Evolutionary conservation across 441 rosid genomes (phyloP).

Genomic region (Aquilaria agallochum): DNA sequence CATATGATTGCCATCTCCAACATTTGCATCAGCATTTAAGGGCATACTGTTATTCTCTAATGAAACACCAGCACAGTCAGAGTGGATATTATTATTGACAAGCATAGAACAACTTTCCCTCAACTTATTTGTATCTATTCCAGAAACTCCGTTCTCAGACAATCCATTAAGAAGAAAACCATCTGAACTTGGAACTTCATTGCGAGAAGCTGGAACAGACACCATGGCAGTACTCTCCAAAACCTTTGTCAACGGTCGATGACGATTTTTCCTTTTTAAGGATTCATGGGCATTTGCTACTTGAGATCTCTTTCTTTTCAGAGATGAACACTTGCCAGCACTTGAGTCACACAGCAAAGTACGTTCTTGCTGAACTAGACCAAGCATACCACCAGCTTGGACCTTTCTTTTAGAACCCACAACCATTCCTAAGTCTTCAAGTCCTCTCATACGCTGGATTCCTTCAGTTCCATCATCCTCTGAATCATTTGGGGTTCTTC

Average conservation of each 20-base stretch:
- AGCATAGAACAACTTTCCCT: constrained; percentile 40
- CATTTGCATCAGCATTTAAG: constrained; percentile 41
- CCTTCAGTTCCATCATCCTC: constrained; percentile 98
- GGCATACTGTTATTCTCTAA: constrained; percentile 48
- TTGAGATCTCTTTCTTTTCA: constrained; percentile 78
- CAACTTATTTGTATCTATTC: constrained; percentile 54
- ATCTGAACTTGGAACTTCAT: constrained; percentile 57
- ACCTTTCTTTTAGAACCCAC: constrained; percentile 41
- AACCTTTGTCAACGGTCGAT: constrained; percentile 82
- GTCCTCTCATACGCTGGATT: constrained; percentile 97
- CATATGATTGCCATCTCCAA: constrained; percentile 38
- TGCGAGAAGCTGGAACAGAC: constrained; percentile 66
- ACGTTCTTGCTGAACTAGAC: constrained; percentile 32
- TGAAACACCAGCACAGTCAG: constrained; percentile 67
- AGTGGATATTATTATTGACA: constrained; percentile 31
- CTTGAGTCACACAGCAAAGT: constrained; percentile 35
- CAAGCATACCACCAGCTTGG: constrained; percentile 26
- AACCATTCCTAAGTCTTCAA: constrained; percentile 79
- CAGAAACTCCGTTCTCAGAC: constrained; percentile 57
- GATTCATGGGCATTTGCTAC: constrained; percentile 52
- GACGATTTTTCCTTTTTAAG: constrained; percentile 70
- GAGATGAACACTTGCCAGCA: constrained; percentile 35
- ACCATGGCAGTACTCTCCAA: constrained; percentile 91
- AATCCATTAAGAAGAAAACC: constrained; percentile 44
- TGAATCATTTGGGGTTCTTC: constrained; percentile 91